Base-by-base conservation (phyloP, 2,329 filamentous ascomycete species). In the Ciborinia camelliae region DNA sequence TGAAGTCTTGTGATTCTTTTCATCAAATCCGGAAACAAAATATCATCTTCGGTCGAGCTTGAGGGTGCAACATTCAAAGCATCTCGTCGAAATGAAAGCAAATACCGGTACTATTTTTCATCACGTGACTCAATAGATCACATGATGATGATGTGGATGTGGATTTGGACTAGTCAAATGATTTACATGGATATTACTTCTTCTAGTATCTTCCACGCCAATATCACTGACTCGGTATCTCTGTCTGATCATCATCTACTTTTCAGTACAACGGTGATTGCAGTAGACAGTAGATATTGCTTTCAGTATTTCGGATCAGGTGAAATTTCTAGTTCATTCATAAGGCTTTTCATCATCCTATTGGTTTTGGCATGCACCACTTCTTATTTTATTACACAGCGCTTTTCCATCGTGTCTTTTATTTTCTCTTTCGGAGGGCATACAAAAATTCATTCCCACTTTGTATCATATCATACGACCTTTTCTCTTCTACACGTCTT, bases 391-490 rank as follows among this genome's bases (percentile, higher is more conserved):
- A 30, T 59, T 23, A n/a, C n/a, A 59, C 14, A 35, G 39, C 20
- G 15, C 55, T 59, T 37, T 59, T 35, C 28, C 10, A 47, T 9
- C 37, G 26, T 54, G n/a, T 28, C 32, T 26, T 55, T 55, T 18
- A 23, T 5, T 53, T 23, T 53, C 30, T 53, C 12, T 30, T 30
- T 28, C 26, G 26, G 18, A 32, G 26, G 26, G 39, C 28, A 45
- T 18, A 59, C 14, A 59, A 47, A 45, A 37, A 35, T 48, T 23
- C 30, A 20, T 47, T 59, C 55, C 47, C 4, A 47, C 55, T 26
- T 26, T 59, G 55, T 59, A 35, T 37, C 41, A 59, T 59, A 59
- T 59, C 41, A 59, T 37, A 59, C n/a, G 55, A 59, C 14, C 47
- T n/a, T 35, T 23, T 47, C 30, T 35, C 8, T 35, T 32, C 18